These are phyloP conservation scores for Xylaria hypoxylon DNA, from an alignment of 2,329 filamentous ascomycete genomes.

Conservation along the genomic window DNA sequence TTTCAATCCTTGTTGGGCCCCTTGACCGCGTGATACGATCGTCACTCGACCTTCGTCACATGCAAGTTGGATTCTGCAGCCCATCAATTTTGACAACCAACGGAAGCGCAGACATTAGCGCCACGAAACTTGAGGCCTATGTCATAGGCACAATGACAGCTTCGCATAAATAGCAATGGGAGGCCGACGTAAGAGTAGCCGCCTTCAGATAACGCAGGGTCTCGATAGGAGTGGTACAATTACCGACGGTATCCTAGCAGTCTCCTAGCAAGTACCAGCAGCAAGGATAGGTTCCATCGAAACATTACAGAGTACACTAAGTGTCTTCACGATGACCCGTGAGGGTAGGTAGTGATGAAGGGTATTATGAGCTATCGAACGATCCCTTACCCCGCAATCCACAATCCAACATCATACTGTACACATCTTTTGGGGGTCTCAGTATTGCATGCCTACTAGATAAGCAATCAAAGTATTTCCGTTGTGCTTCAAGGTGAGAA, in stretches of 20 bases:
- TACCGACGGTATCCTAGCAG: slow-evolving; percentile 14
- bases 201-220: slow-evolving; percentile 22
- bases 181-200: slow-evolving; percentile 35
- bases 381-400: neutral
- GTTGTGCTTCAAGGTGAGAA: too few species aligned
- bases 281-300: slow-evolving; percentile 12
- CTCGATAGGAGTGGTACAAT: slow-evolving; percentile 2
- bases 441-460: too few species aligned
- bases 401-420: neutral
- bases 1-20: slow-evolving; percentile 6
- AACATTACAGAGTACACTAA: slow-evolving; percentile 12
- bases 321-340: neutral
- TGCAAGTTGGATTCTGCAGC: slow-evolving; percentile 28
- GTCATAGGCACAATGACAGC: slow-evolving; percentile 6
- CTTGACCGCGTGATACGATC: slow-evolving; percentile 27
- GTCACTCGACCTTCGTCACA: slow-evolving; percentile 37
- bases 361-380: slow-evolving; percentile 9
- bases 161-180: slow-evolving; percentile 24
- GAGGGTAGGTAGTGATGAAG: neutral
- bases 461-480: too few species aligned
- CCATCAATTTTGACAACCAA: slow-evolving; percentile 25
- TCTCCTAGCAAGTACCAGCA: slow-evolving; percentile 14
- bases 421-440: neutral
- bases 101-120: slow-evolving; percentile 24
- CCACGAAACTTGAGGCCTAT: slow-evolving; percentile 14